These are phyloP conservation scores for Arachis hypogaea DNA, from an alignment of 306 rosid genomes.

Conservation along the genomic window DNA sequence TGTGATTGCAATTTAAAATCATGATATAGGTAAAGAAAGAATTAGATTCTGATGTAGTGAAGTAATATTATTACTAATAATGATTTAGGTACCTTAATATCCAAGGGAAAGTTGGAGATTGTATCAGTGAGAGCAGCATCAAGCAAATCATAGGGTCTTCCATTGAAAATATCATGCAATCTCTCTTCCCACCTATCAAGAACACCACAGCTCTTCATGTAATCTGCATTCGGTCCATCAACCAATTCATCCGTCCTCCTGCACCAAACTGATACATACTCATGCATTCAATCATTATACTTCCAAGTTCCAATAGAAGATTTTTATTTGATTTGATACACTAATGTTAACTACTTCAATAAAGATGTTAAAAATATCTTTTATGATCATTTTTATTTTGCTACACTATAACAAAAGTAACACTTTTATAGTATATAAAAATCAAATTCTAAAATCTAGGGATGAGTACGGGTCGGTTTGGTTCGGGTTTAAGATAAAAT, in stretches of 20 bases:
- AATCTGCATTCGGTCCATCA: constrained; percentile 78
- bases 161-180: constrained; percentile 69
- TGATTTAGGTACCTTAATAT: constrained; percentile 61
- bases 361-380: no score
- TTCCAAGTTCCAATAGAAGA: not conserved
- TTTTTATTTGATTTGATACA: not conserved
- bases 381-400: no score
- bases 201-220: constrained; percentile 63
- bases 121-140: constrained; percentile 82
- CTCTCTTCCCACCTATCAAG: constrained; percentile 94
- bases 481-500: no score
- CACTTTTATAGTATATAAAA: no score
- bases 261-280: constrained; percentile 71
- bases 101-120: constrained; percentile 64
- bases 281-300: constrained; percentile 4
- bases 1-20: no score
- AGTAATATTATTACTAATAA: not conserved
- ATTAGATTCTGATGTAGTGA: not conserved
- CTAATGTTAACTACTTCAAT: no score
- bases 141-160: constrained; percentile 76
- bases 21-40: not conserved
- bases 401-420: no score
- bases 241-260: constrained; percentile 91
- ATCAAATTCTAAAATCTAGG: no score
- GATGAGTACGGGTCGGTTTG: no score